Base-by-base conservation (phyloP, 805 yeast genomes). In the Wickerhamomyces sydowiorum region DNA sequence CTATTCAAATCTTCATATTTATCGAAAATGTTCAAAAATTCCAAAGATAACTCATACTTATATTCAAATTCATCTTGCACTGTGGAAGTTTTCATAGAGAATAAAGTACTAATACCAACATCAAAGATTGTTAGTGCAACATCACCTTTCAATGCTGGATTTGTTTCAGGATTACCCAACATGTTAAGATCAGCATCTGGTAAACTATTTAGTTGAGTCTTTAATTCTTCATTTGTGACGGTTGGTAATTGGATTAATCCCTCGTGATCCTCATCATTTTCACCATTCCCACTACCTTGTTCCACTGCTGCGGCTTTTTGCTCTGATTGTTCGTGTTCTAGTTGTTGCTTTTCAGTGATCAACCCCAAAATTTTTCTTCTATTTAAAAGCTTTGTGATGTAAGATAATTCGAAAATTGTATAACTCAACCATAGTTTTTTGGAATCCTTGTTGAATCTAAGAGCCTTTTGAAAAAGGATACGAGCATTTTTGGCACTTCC, bases 401-500 rank as follows among this genome's bases (percentile, higher is more conserved):
- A 91, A 20, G 85, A 76, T 53, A 91, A 73, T 64, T 95, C 99
- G 52, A 93, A 82, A 52, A 86, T 88, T 37, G 86, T 80, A 62
- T 93, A 93, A 48, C 84, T 86, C 29, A 80, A 62, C 96, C 98
- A 91, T 45, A 93, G 70, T 43, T 73, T 75, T 15, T 70, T 61
- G 8, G 82, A 75, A 39, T 86, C 90, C 2, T 83, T 74, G 57
- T 91, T 91, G 61, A 93, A 85, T 60, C 95, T 73, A 32, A 93
- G 69, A 25, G 84, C 95, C 50, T 85, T 78, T 62, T 90, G 96
- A 61, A 89, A 80, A 21, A 93, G 72, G 9, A 79, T 78, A 61
- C 99, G 76, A 19, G 97, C 90, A 36, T 95, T 90, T 57, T 83
- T 80, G 36, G 95, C 86, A 53, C 89, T 85, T 32, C 91, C 86